Evolutionary conservation across 2,329 filamentous ascomycete species (phyloP).

Genomic region (Karstenula rhodostoma): DNA sequence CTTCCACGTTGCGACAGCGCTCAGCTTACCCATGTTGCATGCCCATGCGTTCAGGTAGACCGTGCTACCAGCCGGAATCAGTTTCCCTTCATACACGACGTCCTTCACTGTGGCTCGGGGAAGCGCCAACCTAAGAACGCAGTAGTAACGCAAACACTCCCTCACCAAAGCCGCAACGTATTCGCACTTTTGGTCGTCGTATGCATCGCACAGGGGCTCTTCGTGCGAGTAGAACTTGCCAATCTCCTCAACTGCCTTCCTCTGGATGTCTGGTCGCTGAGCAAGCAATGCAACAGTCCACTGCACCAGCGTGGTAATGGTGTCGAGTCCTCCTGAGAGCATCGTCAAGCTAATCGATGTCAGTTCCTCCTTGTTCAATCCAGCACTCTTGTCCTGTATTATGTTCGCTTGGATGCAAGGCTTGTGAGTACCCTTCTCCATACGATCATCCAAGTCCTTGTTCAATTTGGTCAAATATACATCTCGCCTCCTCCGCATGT

Average conservation of each 20-base stretch:
- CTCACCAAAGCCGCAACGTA: conserved; percentile 71
- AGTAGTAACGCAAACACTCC: conserved; percentile 69
- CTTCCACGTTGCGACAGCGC: neutral
- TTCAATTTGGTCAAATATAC: conserved; percentile 67
- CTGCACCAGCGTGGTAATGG: conserved; percentile 70
- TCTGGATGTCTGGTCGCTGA: conserved; percentile 68
- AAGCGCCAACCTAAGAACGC: conserved; percentile 68
- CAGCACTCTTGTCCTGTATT: conserved; percentile 69
- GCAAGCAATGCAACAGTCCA: conserved; percentile 71
- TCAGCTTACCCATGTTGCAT: conserved; percentile 70
- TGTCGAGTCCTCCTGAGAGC: conserved; percentile 72
- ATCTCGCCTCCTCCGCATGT: conserved; percentile 68
- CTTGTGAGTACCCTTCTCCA: conserved; percentile 67
- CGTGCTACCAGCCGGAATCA: conserved; percentile 69
- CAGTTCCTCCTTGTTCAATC: conserved; percentile 68
- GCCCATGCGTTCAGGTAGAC: conserved; percentile 74
- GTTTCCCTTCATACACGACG: conserved; percentile 63
- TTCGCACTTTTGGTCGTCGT: conserved; percentile 70
- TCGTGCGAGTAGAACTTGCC: conserved; percentile 60
- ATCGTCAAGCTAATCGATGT: conserved; percentile 73
- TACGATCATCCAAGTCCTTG: conserved; percentile 65
- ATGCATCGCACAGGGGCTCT: conserved; percentile 65
- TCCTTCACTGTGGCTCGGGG: conserved; percentile 69
- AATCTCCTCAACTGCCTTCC: conserved; percentile 66
- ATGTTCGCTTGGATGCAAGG: conserved; percentile 74